Base-by-base conservation (phyloP, 2,329 filamentous ascomycete species). In the Chlorencoelia australis region DNA sequence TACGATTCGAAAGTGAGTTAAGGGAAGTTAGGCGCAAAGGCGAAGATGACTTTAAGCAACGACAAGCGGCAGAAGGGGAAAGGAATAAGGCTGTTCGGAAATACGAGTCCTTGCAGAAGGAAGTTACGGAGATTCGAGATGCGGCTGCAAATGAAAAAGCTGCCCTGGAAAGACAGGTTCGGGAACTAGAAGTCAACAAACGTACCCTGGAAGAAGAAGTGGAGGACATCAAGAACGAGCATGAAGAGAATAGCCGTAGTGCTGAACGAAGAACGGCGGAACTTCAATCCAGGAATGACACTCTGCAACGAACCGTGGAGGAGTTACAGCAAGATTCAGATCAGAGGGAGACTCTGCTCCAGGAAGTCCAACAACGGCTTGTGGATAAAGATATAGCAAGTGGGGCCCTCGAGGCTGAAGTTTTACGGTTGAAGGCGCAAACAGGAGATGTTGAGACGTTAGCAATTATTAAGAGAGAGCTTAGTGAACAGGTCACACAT, bases 401-500 rank as follows among this genome's bases (percentile, higher is more conserved):
- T 26, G 85, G 80, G 0, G 65, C 75, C 9, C 62, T 96, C 7
- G 88, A 96, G 60, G 78, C 82, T 0, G 85, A 96, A 36, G 75
- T 95, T 7, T 62, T 95, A 35, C 73, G 80, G 20, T 64, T 94
- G 4, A 95, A 89, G 55, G 84, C 88, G 0, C 83, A 91, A 51
- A 83, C 83, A 2, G 86, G 82, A 7, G 89, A 95, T 56, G 76
- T 78, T 0, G 88, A 95, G 47, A 91, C 85, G 0, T 71, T 96
- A 52, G 75, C 71, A 4, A 75, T 95, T 21, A 82, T 98, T 49
- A 85, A 89, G 56, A 75, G 79, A 47, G 88, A 98, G 60, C 69
- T 98, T 4, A 80, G 82, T 0, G 88, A 95, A 46, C 91, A 96
- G 55, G 83, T 98, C 1, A 71, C 76, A n/a, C 87, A 96, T 53